A percentile compares a stretch with the other conserved stretches of the same genome.
Evolutionary conservation across 2,329 filamentous ascomycete genomes (phyloP).

Genomic region (Botryotinia convoluta): DNA sequence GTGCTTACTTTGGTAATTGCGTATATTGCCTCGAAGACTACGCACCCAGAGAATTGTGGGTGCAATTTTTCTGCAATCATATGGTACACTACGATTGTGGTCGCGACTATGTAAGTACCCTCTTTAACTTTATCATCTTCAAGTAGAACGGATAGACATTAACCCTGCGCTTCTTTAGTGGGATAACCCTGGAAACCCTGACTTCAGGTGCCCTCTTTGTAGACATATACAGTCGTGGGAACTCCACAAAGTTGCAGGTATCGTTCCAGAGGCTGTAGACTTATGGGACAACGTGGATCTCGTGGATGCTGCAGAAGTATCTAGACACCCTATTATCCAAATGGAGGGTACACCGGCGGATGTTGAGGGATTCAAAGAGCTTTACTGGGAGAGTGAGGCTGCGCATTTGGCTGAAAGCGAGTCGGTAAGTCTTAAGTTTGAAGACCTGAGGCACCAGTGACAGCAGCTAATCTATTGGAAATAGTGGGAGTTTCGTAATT

Average conservation of each 20-base stretch:
- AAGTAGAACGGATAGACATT: neutral
- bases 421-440: neutral
- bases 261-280: constrained; percentile 20
- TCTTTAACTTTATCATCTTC: neutral
- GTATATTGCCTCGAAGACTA: constrained; percentile 20
- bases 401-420: neutral
- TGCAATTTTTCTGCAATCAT: constrained; percentile 26
- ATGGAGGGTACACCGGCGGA: neutral
- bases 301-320: neutral
- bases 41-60: neutral
- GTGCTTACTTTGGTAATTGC: constrained; percentile 13
- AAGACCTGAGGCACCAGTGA: neutral
- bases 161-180: neutral
- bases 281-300: constrained; percentile 24
- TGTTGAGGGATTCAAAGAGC: neutral
- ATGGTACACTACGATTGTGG: constrained; percentile 24
- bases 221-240: neutral
- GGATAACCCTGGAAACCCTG: constrained; percentile 18
- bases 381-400: constrained; percentile 4
- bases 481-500: neutral
- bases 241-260: constrained; percentile 17
- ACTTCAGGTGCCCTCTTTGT: constrained; percentile 21
- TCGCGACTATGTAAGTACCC: neutral
- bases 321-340: neutral
- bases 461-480: neutral